These are phyloP conservation scores for Fistulinella prunicolor DNA, from an alignment of 768 basidiomycete genomes.

Conservation along the genomic window DNA sequence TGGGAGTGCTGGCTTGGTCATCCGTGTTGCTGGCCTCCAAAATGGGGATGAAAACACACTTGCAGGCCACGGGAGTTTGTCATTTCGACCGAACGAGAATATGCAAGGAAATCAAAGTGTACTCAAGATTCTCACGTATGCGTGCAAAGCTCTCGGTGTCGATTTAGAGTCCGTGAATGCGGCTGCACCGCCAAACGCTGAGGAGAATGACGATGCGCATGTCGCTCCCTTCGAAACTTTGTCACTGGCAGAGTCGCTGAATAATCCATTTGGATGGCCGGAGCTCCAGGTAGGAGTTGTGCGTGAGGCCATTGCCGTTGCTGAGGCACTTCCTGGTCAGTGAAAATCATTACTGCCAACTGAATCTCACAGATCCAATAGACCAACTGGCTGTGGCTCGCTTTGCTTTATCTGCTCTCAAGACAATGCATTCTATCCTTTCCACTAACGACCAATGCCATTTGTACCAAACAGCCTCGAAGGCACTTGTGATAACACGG, in stretches of 20 bases:
- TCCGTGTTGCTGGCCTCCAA: conserved; percentile 42
- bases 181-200: conserved; percentile 29
- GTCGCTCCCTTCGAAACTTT: conserved; percentile 36
- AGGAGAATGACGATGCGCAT: conserved; percentile 13
- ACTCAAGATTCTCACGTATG: conserved; percentile 67
- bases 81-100: conserved; percentile 69
- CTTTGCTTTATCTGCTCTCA: conserved; percentile 86
- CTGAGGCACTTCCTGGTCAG: conserved; percentile 87
- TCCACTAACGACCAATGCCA: conserved; percentile 76
- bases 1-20: conserved; percentile 43
- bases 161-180: conserved; percentile 70
- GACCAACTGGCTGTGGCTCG: conserved; percentile 85
- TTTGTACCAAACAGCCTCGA: conserved; percentile 65
- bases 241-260: conserved; percentile 33
- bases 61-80: conserved; percentile 54
- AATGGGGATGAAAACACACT: conserved; percentile 23
- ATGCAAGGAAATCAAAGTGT: conserved; percentile 80
- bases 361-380: conserved; percentile 29
- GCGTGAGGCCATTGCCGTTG: conserved; percentile 87
- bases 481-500: conserved; percentile 70
- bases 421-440: conserved; percentile 65
- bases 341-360: conserved; percentile 6
- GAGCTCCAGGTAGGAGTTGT: conserved; percentile 93
- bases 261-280: conserved; percentile 83
- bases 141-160: conserved; percentile 79